phyloP scores from a whole-genome alignment of 2,329 filamentous ascomycete species.

The Trichoderma sp. region DNA sequence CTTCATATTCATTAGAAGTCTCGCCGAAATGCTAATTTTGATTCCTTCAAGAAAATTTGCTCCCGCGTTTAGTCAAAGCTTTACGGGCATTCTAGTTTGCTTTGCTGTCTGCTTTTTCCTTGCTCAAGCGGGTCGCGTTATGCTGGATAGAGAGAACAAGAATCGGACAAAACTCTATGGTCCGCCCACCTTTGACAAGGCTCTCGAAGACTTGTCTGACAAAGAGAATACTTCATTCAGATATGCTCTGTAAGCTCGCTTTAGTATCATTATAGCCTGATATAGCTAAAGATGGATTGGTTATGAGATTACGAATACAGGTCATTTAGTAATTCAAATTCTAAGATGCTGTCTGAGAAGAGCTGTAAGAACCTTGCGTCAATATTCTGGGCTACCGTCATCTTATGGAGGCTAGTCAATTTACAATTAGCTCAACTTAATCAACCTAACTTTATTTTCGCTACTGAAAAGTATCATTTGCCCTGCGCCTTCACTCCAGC shows the following conservation, averaged over 20 bases:
- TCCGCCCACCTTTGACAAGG: constrained; percentile 6
- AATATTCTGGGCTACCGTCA: neutral
- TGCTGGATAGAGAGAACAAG: neutral
- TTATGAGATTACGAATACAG: neutral
- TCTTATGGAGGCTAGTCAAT: neutral
- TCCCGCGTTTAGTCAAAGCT: neutral
- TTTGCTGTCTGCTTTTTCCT: constrained; percentile 13
- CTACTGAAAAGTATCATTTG: neutral
- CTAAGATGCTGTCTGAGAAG: neutral
- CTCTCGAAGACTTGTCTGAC: neutral
- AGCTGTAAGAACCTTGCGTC: neutral
- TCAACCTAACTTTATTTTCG: neutral
- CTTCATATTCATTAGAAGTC: neutral
- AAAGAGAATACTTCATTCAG: constrained; percentile 6
- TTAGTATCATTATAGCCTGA: too few species aligned
- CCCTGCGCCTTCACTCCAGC: constrained; percentile 30
- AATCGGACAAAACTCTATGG: neutral
- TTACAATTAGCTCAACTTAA: neutral
- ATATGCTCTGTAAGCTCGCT: neutral
- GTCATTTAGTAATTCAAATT: neutral
- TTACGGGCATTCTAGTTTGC: neutral
- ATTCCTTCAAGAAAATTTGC: neutral
- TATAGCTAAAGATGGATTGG: too few species aligned
- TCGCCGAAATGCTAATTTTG: neutral
- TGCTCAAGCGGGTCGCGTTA: constrained; percentile 1